Evolutionary conservation across 306 rosid species (phyloP), one percentile per base, ranked within the genome.

Genomic region (Canavalia ensiformis): DNA sequence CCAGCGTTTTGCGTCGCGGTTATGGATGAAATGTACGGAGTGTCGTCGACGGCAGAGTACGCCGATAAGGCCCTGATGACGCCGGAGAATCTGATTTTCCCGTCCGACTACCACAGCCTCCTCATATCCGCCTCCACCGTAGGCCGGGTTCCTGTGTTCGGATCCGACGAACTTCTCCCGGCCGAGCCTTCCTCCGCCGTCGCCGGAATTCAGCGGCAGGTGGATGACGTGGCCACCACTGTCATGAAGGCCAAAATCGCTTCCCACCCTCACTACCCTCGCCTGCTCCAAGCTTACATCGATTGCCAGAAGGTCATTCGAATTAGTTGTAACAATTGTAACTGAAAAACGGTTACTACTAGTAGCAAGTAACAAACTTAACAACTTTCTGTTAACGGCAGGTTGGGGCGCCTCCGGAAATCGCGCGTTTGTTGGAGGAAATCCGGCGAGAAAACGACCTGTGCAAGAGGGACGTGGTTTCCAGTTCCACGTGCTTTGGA

Each of bases 391-490:
- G 54, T 47, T 31, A 0, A 10, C 7, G 42, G 31, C 70, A 95
- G 99, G 98, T 95, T 2, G 99, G 99, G 46, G 99, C 99, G 62
- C 97, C 99, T 50, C 97, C 97, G 62, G 99, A 93, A 81, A 89
- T 93, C 13, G 94, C 92, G 52, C 56, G 87, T 50, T 87, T 90
- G 84, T 84, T 96, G 18, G 98, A 93, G 11, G 98, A 90, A 87
- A 90, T 96, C 91, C 90, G 89, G 54, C 82, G 82, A 83, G 92
- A 92, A 87, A 88, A 87, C 74, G 94, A 92, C 82, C 68, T 81
- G 67, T 82, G 81, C 68, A 89, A 89, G 86, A 67, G 83, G 28
- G 88, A 90, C 76, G 82, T 75, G 34, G 89, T 88, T 77, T 86
- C 98, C 97, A 90, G 87, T 77, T 86, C 98, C 97, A 90, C 97